phyloP scores from a whole-genome alignment of 1,139 yeast species.

The Kodamaea sp. region DNA sequence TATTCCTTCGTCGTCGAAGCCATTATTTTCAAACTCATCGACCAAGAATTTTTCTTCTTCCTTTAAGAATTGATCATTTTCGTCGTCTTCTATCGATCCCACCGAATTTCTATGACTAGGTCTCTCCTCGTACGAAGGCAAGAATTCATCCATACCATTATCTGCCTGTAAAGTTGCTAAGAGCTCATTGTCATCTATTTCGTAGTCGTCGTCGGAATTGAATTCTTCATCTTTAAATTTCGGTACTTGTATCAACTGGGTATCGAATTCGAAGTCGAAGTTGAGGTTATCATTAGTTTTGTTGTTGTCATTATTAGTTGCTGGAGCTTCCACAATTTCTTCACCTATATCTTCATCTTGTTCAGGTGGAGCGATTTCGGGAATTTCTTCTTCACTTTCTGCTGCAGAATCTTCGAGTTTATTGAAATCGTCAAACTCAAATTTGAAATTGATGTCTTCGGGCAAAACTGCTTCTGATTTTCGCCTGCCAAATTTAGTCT shows the following conservation, averaged over 20 bases:
- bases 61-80: constrained; percentile 46
- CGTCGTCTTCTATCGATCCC: constrained; percentile 55
- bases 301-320: neutral
- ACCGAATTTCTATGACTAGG: constrained; percentile 39
- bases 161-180: constrained; percentile 69
- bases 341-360: constrained; percentile 71
- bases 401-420: constrained; percentile 18
- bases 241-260: constrained; percentile 48
- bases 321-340: constrained; percentile 36
- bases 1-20: constrained; percentile 42
- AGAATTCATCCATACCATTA: constrained; percentile 38
- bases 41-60: constrained; percentile 51
- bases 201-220: constrained; percentile 67
- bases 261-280: constrained; percentile 40
- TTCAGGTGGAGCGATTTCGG: constrained; percentile 21
- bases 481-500: constrained; percentile 38
- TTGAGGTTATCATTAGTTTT: constrained; percentile 11
- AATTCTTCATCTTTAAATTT: constrained; percentile 53
- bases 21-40: constrained; percentile 50
- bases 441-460: constrained; percentile 56
- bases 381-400: constrained; percentile 13
- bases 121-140: constrained; percentile 14
- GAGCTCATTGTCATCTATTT: constrained; percentile 71
- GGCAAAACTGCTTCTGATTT: constrained; percentile 45
- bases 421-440: constrained; percentile 49